These are phyloP conservation scores for Tremellales sp. DNA, from an alignment of 1,284 basidiomycete species.

Conservation along the genomic window DNA sequence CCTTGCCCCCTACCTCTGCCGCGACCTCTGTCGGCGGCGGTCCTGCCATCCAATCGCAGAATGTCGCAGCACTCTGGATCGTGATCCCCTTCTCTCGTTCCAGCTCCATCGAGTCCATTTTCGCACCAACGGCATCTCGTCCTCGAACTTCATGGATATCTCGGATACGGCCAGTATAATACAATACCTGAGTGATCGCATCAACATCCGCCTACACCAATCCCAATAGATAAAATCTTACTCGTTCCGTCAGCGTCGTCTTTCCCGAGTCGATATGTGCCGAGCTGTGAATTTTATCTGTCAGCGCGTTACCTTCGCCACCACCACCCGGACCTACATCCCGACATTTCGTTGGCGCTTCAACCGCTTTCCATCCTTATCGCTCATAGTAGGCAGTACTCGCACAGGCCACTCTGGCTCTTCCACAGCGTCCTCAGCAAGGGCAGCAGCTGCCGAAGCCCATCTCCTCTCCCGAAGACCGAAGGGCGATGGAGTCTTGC, in stretches of 20 bases:
- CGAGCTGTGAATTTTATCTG: conserved; percentile 50
- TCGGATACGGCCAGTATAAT: conserved; percentile 92
- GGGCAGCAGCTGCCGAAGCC: conserved; percentile 23
- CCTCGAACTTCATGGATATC: conserved; percentile 98
- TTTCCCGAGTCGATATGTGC: conserved; percentile 97
- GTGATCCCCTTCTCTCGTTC: conserved; percentile 99
- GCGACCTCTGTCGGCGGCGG: conserved; percentile 51
- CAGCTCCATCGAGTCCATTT: conserved; percentile 99
- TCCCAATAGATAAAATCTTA: conserved; percentile 45
- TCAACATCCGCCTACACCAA: not conserved
- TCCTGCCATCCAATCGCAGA: conserved; percentile 86
- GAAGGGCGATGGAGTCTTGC: too few species aligned
- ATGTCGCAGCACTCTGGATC: conserved; percentile 97
- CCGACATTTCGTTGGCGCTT: conserved; percentile 49
- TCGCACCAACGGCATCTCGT: conserved; percentile 90
- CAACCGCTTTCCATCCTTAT: conserved; percentile 37
- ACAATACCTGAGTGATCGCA: conserved; percentile 58
- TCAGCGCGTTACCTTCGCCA: not conserved
- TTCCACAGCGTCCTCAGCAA: conserved; percentile 19
- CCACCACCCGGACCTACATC: conserved; percentile 34
- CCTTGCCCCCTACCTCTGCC: conserved; percentile 55
- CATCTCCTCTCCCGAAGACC: conserved; percentile 13
- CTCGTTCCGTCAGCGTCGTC: conserved; percentile 96
- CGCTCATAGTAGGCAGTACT: conserved; percentile 38
- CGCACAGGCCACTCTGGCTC: conserved; percentile 38